phyloP scores from a whole-genome alignment of 768 basidiomycete genomes.

The Lentinus tigrinus region DNA sequence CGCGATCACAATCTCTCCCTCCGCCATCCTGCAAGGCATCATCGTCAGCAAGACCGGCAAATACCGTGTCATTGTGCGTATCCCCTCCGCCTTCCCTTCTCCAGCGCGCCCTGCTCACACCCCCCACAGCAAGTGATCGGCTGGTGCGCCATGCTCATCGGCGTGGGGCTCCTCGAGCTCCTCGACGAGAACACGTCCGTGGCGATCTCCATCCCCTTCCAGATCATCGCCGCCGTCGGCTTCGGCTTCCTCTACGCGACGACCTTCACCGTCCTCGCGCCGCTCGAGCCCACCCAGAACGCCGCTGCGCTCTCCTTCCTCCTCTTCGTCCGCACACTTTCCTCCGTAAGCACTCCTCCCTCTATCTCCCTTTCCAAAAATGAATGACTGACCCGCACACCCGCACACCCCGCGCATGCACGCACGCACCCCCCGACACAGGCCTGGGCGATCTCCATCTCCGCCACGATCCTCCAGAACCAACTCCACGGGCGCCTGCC shows the following conservation, averaged over 20 bases:
- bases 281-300: constrained; percentile 29
- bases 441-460: constrained; percentile 38
- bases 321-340: constrained; percentile 26
- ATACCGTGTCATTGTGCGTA: constrained; percentile 34
- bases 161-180: constrained; percentile 35
- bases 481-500: constrained; percentile 33
- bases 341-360: constrained; percentile 14
- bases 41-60: constrained; percentile 27
- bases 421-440: constrained; percentile 9
- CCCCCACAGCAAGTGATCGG: constrained; percentile 33
- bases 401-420: neutral
- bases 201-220: constrained; percentile 20
- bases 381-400: neutral
- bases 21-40: constrained; percentile 37
- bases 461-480: constrained; percentile 38
- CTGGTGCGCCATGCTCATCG: constrained; percentile 37
- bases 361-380: neutral
- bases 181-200: constrained; percentile 23
- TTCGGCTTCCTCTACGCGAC: constrained; percentile 25
- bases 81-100: neutral
- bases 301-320: constrained; percentile 36
- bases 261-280: constrained; percentile 17
- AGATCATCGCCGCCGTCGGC: constrained; percentile 29
- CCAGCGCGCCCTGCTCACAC: constrained; percentile 33
- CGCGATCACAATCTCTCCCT: constrained; percentile 37